Evolutionary conservation across 2,329 filamentous ascomycete genomes (phyloP).

Genomic region (Leptoxyphium fumago): DNA sequence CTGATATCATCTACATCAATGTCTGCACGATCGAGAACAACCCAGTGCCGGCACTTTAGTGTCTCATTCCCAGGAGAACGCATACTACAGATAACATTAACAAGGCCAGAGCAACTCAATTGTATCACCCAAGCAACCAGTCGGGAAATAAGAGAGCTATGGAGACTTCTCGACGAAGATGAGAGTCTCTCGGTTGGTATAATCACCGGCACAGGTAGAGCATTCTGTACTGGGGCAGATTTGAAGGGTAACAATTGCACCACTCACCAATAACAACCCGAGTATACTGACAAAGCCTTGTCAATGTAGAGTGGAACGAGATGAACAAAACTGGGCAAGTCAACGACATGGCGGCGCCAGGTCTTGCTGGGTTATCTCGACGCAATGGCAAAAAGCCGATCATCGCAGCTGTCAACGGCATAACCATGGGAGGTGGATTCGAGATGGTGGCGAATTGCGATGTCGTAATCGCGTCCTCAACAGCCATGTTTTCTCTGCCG

Average conservation of each 20-base stretch:
- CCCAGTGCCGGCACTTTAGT: too few species aligned
- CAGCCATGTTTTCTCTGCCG: conserved; percentile 37
- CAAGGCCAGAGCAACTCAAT: too few species aligned
- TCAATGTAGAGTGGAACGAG: not conserved
- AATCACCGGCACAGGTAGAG: conserved; percentile 38
- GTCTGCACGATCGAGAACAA: too few species aligned
- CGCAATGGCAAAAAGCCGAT: conserved; percentile 46
- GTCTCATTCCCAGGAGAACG: too few species aligned
- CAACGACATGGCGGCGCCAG: conserved; percentile 21
- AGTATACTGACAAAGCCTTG: too few species aligned
- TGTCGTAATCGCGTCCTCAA: conserved; percentile 38
- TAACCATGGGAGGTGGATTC: conserved; percentile 42
- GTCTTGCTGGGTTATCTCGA: conserved; percentile 42
- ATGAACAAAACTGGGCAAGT: conserved; percentile 10
- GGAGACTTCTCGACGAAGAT: too few species aligned
- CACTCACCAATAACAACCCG: too few species aligned
- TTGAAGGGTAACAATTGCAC: conserved; percentile 18
- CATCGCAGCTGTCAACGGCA: conserved; percentile 45
- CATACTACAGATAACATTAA: too few species aligned
- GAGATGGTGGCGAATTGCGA: conserved; percentile 43
- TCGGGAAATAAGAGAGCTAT: too few species aligned
- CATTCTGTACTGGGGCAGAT: conserved; percentile 43
- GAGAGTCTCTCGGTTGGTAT: conserved; percentile 18
- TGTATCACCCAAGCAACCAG: too few species aligned
- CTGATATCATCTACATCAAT: too few species aligned